These are phyloP conservation scores for Drechslerella dactyloides DNA, from an alignment of 2,329 filamentous ascomycete species.

Conservation along the genomic window DNA sequence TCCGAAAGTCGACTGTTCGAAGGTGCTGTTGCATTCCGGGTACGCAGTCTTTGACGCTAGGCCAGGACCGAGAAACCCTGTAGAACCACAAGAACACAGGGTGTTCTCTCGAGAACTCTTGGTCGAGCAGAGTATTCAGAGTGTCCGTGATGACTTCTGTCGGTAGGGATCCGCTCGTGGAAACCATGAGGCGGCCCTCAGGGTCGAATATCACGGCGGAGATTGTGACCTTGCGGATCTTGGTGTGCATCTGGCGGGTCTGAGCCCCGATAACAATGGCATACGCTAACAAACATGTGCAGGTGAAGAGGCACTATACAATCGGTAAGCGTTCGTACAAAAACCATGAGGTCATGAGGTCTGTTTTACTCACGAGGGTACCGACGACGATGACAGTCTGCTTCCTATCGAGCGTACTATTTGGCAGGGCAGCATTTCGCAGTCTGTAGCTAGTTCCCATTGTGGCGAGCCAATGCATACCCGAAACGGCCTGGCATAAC, in stretches of 20 bases:
- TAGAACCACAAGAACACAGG: conserved; percentile 88
- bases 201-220: conserved; percentile 71
- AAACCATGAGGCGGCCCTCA: conserved; percentile 71
- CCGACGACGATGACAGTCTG: conserved; percentile 76
- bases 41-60: conserved; percentile 70
- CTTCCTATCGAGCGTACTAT: conserved; percentile 64
- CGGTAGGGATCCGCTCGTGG: conserved; percentile 71
- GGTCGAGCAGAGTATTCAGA: conserved; percentile 62
- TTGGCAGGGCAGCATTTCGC: conserved; percentile 60
- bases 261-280: conserved; percentile 63
- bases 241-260: conserved; percentile 57
- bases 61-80: conserved; percentile 79
- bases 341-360: neutral
- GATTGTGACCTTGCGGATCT: conserved; percentile 60
- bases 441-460: conserved; percentile 73
- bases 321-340: neutral
- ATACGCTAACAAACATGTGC: conserved; percentile 65
- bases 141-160: conserved; percentile 79
- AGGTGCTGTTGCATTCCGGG: conserved; percentile 76
- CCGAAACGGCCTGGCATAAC: conserved; percentile 66
- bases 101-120: conserved; percentile 74
- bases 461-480: conserved; percentile 85
- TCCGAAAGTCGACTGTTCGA: conserved; percentile 60
- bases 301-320: conserved; percentile 67
- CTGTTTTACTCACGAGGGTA: conserved; percentile 66